phyloP scores from a whole-genome alignment of 495 filamentous ascomycete species.

The Thozetella sp. region DNA sequence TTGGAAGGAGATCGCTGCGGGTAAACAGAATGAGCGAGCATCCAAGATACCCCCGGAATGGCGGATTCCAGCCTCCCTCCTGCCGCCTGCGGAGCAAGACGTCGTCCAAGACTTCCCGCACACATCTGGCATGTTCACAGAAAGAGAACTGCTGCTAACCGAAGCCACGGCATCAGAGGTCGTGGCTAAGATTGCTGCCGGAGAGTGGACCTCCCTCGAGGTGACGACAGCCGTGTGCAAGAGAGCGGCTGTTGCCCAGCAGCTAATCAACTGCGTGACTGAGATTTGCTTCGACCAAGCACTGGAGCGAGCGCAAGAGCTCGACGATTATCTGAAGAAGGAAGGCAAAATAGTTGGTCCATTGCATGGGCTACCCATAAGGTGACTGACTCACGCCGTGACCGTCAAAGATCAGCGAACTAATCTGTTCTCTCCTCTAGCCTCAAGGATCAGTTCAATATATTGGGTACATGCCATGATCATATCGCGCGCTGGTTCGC shows the following conservation, averaged over 20 bases:
- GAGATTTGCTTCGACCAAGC: constrained; percentile 60
- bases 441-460: constrained; percentile 58
- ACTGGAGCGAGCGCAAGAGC: constrained; percentile 47
- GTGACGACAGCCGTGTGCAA: constrained; percentile 65
- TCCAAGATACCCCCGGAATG: constrained; percentile 50
- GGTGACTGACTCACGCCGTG: background rate
- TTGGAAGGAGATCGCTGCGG: constrained; percentile 27
- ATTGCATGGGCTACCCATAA: constrained; percentile 60
- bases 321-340: constrained; percentile 52
- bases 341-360: constrained; percentile 52
- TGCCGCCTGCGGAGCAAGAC: background rate
- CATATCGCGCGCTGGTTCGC: no score
- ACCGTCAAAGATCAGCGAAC: background rate
- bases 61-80: constrained; percentile 14
- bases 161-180: constrained; percentile 57
- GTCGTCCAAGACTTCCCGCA: background rate
- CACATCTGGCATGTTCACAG: constrained; percentile 10
- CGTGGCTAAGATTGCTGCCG: constrained; percentile 42
- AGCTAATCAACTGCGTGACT: constrained; percentile 51
- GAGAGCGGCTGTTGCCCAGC: constrained; percentile 29
- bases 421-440: constrained; percentile 11
- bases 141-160: constrained; percentile 58
- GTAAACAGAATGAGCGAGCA: constrained; percentile 46
- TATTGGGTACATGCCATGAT: no score
- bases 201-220: constrained; percentile 52